A percentile compares a stretch with the other conserved stretches of the same genome.
Evolutionary conservation across 208 protist species (phyloP).

Genomic region (Acanthamoeba royreba): DNA sequence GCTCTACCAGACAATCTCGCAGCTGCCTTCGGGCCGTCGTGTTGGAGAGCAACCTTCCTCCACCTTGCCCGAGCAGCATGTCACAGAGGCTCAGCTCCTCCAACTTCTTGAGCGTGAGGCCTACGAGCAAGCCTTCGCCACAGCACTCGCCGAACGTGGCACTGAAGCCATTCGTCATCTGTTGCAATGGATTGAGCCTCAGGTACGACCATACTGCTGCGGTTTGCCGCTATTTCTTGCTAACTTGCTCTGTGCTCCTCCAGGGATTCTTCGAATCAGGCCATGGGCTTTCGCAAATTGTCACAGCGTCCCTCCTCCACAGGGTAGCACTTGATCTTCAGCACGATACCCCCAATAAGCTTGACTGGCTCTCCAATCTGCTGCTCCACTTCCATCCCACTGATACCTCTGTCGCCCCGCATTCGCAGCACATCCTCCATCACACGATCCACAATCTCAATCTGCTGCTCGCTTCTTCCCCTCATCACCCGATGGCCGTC

Average conservation of each 20-base stretch:
- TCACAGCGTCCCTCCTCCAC: background rate
- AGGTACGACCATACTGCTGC: background rate
- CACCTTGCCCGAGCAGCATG: no score
- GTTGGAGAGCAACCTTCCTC: background rate
- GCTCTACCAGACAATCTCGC: background rate
- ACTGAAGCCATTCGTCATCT: background rate
- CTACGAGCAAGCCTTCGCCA: constrained; percentile 22
- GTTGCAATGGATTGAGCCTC: background rate
- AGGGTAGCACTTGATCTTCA: background rate
- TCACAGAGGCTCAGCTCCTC: background rate
- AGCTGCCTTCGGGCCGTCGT: background rate
- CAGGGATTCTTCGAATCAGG: constrained; percentile 2
- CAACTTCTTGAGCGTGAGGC: background rate
- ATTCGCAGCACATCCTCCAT: constrained; percentile 25
- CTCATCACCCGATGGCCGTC: background rate
- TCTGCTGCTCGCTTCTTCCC: background rate
- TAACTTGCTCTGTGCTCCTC: no score
- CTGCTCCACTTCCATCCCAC: constrained; percentile 2
- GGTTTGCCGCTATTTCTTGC: background rate
- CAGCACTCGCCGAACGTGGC: background rate
- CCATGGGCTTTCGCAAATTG: constrained; percentile 13
- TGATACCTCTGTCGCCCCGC: background rate
- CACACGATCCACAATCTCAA: background rate
- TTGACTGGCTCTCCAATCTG: constrained; percentile 6
- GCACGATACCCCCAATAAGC: background rate